Conservation (phyloP, 2,329 filamentous ascomycete genomes). For the Endothia cerciana region DNA sequence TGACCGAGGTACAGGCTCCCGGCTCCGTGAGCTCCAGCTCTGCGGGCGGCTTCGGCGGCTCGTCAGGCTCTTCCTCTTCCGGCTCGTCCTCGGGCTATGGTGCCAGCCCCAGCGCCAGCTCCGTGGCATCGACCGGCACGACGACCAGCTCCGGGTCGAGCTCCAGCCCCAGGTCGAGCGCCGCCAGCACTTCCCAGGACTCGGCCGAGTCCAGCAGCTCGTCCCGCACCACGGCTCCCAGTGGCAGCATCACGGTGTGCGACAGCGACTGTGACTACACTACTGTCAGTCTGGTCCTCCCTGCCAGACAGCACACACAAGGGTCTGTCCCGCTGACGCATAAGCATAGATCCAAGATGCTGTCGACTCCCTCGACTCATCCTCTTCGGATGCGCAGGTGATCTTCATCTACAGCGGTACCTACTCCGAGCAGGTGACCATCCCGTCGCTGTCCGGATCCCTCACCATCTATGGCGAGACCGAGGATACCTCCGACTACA, state of each 20-base stretch:
- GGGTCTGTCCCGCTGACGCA: background rate
- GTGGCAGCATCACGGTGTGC: constrained; percentile 29
- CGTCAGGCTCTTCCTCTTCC: background rate
- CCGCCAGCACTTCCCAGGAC: background rate
- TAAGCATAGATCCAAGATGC: constrained; percentile 24
- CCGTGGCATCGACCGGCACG: constrained; percentile 1
- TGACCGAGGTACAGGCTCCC: background rate
- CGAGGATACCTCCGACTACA: constrained; percentile 48
- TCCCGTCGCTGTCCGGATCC: constrained; percentile 48
- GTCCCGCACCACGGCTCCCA: constrained; percentile 25
- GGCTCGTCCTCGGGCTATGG: background rate
- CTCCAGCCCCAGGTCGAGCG: background rate
- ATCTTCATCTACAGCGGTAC: constrained; percentile 46
- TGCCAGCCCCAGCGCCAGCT: background rate
- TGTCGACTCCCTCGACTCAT: constrained; percentile 26
- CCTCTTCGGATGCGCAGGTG: constrained; percentile 17
- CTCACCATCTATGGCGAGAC: constrained; percentile 62
- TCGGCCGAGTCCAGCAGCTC: constrained; percentile 12
- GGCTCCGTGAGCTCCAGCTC: constrained; percentile 4
- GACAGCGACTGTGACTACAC: constrained; percentile 24
- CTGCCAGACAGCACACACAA: background rate
- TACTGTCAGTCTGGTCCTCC: constrained; percentile 10
- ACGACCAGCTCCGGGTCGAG: background rate
- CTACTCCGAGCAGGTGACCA: constrained; percentile 61
- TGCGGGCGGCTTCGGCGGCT: background rate